These are phyloP conservation scores for Cajanus cajan DNA, from an alignment of 306 rosid species.

Conservation along the genomic window DNA sequence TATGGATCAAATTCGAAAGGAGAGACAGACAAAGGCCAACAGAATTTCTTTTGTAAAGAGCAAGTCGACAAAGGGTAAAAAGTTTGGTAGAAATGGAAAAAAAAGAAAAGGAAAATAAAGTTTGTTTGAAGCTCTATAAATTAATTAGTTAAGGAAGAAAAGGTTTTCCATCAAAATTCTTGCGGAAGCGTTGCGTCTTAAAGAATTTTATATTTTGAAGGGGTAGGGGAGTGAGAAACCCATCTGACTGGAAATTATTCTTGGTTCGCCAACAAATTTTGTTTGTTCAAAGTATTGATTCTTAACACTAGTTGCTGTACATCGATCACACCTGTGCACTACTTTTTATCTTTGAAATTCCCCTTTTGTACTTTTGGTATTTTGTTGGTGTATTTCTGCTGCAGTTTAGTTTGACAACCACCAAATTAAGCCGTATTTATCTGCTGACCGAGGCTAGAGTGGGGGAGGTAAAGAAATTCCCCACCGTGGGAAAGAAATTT, in stretches of 20 bases:
- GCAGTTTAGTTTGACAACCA: not conserved
- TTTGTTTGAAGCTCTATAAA: not conserved
- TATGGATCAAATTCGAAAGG: slow-evolving; percentile 79
- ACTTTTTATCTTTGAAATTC: not conserved
- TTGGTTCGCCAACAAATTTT: not conserved
- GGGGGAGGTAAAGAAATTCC: too few relatives aligned
- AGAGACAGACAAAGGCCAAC: slow-evolving; percentile 71
- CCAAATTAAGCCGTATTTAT: not conserved
- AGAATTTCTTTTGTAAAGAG: slow-evolving; percentile 50
- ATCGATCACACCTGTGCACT: not conserved
- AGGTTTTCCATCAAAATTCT: not conserved
- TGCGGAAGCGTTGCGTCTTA: not conserved
- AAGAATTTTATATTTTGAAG: not conserved
- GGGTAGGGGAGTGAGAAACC: not conserved
- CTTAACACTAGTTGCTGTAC: not conserved
- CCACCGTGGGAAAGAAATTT: too few relatives aligned
- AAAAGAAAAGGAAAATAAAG: slow-evolving; percentile 45
- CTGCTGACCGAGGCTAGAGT: too few relatives aligned
- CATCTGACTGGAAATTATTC: not conserved
- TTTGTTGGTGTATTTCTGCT: not conserved
- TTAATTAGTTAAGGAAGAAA: not conserved
- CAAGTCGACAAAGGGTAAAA: slow-evolving; percentile 60
- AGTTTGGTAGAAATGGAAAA: slow-evolving; percentile 54
- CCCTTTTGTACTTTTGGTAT: not conserved
- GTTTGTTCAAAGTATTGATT: not conserved